Base-by-base conservation (phyloP, 495 filamentous ascomycete genomes). In the Aspergillus olivimuriae region DNA sequence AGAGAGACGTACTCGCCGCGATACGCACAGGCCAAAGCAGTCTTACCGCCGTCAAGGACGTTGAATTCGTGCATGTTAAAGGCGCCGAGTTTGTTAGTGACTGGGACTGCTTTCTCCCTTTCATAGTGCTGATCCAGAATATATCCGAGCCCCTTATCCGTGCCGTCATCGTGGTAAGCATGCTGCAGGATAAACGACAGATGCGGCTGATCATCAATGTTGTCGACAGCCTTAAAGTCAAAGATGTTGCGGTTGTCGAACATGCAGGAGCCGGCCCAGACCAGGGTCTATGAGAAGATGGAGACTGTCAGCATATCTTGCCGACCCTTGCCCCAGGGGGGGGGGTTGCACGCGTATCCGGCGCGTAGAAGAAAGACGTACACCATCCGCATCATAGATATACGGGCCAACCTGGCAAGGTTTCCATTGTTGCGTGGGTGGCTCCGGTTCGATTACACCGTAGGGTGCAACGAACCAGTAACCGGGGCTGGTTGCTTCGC, bases 61-160 rank as follows among this genome's bases (percentile, higher is more conserved):
- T 67, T 70, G 46, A 73, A 74, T 36, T 77, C 74, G 55, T 77
- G 74, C 53, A 72, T 72, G 46, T 70, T 73, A 46, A 72, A 69
- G 20, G 62, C 58, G 20, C 53, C 46, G 1, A 73, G 39, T 33
- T 70, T 58, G 35, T 62, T 61, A 17, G 65, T 57, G n/a, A 65
- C 53, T 2, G 66, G 59, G 8, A 51, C 46, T n/a, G 69, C 68
- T 19, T 65, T 52, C 10, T 62, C 50, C 35, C 68, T 42, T 16
- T 62, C 48, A 22, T 66, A 69, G 26, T 63, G 51, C 15, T 62
- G 51, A 38, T 69, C 52, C 40, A 69, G 31, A 26, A 69, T 49
- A 16, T 63, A 49, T 3, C 65, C 67, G 23, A 46, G 46, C 6
- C 67, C 65, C 39, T 57, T 66, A 43, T 60, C 52, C 9, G 34